These are phyloP conservation scores for Pseudopithomyces maydicus DNA, from an alignment of 2,329 filamentous ascomycete species.

Conservation along the genomic window DNA sequence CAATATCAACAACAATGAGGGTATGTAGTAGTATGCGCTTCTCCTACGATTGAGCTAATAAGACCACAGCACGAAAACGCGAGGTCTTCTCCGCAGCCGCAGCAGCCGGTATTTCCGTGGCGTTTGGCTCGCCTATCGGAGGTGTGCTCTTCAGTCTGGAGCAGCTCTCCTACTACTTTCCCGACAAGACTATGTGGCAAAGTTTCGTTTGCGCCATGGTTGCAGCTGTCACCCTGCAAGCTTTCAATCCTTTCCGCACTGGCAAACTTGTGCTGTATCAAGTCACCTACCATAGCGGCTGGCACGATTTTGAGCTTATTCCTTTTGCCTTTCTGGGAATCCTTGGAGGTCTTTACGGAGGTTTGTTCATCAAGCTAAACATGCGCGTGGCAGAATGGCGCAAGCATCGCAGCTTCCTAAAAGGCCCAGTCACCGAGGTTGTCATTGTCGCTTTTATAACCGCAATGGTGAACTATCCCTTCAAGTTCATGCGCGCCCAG, in stretches of 20 bases:
- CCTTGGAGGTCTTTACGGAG: conserved; percentile 90
- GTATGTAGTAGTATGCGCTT: conserved; percentile 49
- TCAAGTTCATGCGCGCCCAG: conserved; percentile 94
- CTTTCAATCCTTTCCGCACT: conserved; percentile 90
- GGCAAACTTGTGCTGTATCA: conserved; percentile 96
- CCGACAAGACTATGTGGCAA: conserved; percentile 99
- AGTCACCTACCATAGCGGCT: conserved; percentile 87
- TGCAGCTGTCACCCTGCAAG: conserved; percentile 91
- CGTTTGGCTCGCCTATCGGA: conserved; percentile 91
- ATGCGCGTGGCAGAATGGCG: conserved; percentile 85
- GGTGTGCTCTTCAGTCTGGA: conserved; percentile 95
- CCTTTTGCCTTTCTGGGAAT: conserved; percentile 88
- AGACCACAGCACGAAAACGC: conserved; percentile 75
- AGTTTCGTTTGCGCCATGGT: conserved; percentile 99
- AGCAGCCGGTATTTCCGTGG: conserved; percentile 89
- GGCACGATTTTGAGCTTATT: conserved; percentile 92
- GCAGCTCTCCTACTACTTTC: conserved; percentile 96
- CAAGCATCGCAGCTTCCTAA: conserved; percentile 69
- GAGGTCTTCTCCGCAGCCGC: conserved; percentile 93
- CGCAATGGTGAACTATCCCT: conserved; percentile 90
- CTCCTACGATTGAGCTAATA: conserved; percentile 21
- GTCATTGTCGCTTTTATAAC: conserved; percentile 78
- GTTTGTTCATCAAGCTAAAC: conserved; percentile 92
- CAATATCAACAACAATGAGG: conserved; percentile 84
- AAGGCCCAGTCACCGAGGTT: conserved; percentile 78